Percentiles rank a stretch among this genome's conserved stretches.
Conservation (phyloP, 2,329 filamentous ascomycete genomes). For the Tolypocladium nubicola region DNA sequence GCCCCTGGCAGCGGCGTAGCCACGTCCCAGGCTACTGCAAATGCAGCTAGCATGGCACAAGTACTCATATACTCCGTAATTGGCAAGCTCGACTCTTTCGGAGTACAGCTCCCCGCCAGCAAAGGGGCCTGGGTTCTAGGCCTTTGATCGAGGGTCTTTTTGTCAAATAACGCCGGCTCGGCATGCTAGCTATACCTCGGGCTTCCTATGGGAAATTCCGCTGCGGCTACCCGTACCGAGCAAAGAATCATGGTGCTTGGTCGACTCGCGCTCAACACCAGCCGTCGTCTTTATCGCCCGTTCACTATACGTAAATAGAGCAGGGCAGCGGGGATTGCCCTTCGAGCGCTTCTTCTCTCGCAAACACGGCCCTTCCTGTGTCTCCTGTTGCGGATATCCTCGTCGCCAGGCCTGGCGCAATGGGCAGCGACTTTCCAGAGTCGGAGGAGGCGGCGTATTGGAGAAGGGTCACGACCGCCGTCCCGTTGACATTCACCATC, state of each 20-base stretch:
- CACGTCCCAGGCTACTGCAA: too few species aligned
- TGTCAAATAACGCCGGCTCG: neutral
- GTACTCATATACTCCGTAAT: too few species aligned
- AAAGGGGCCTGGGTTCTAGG: too few species aligned
- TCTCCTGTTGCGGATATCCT: neutral
- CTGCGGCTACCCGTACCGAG: neutral
- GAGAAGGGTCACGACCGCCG: slow-evolving; percentile 1
- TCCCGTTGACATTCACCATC: slow-evolving; percentile 2
- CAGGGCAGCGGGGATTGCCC: neutral
- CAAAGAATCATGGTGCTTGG: neutral
- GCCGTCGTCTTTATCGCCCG: neutral
- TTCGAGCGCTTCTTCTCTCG: neutral
- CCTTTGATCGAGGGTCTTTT: too few species aligned
- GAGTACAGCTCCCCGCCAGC: too few species aligned
- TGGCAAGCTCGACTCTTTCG: too few species aligned
- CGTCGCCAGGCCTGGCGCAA: neutral
- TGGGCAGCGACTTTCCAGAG: neutral
- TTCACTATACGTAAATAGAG: neutral
- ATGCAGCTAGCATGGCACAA: too few species aligned
- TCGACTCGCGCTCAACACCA: neutral
- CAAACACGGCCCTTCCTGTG: neutral
- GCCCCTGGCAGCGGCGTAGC: too few species aligned
- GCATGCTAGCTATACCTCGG: neutral
- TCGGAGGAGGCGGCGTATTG: slow-evolving; percentile 1
- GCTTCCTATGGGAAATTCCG: neutral